Base-by-base conservation (phyloP, 1,284 basidiomycete species). In the Fomitopsis palustris region DNA sequence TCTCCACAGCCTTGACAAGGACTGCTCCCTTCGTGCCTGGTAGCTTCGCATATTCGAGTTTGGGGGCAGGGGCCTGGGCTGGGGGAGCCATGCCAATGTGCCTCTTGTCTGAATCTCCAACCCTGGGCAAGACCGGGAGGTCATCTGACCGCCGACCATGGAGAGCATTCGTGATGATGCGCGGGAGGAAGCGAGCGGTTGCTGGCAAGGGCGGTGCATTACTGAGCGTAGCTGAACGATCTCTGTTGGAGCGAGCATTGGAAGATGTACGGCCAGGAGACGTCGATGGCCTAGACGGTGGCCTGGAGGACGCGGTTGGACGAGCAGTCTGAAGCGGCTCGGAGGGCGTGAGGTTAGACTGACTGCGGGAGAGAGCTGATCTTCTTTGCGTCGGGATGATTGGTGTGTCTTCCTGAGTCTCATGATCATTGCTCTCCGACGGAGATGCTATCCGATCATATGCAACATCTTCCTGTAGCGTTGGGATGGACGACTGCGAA, bases 1-100 rank as follows among this genome's bases (percentile, higher is more conserved):
- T 95, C 72, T 95, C 93, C 12, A 93, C 90, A 1, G 92, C 86
- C 67, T 92, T 92, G 58, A 95, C 82, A 71, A 91, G 76, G 31
- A 93, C 71, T 16, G 92, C 85, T 54, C 90, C 89, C 70, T 93
- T 94, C 1, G 92, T 95, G n/a, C 92, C 88, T 7, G 93, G 92
- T 9, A 95, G 79, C 73, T 95, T 95, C 61, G 94, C 88, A 68
- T 93, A 95, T 70, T 95, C 92, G 47, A 95, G 72, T 70, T 93
- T 93, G 2, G 90, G 90, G 6, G 90, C 85, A n/a, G 89, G 86
- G 3, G 83, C 76, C 61, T 82, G 83, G 16, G 79, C 61, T 10
- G 69, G 64, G 10, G 65, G 58, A 6, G 64, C 55, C 6, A 66
- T 43, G 14, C 59, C 59, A 2, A 55, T 33, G 3, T 59, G 55